Conservation (phyloP, 148 eudicot species). For the Rhododendron ovatum region DNA sequence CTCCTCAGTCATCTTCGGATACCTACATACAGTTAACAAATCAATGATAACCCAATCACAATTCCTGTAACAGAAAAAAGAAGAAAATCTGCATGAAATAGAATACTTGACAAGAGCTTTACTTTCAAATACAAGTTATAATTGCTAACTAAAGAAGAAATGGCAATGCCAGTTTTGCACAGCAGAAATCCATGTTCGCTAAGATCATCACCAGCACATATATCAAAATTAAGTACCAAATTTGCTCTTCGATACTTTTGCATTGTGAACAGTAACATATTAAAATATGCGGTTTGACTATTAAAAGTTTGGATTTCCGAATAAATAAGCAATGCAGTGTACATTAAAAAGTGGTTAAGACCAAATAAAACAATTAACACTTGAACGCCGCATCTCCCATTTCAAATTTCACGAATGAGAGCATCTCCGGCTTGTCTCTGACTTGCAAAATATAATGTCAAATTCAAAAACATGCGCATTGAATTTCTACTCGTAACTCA, state of each 20-base stretch:
- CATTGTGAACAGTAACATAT: background rate
- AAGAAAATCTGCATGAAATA: background rate
- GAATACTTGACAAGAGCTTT: background rate
- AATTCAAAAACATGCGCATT: background rate
- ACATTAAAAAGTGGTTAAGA: background rate
- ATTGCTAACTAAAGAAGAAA: background rate
- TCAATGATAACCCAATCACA: background rate
- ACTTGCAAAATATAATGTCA: background rate
- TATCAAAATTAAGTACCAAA: background rate
- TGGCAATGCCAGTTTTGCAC: background rate
- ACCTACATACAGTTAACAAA: constrained; percentile 26
- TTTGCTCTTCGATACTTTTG: background rate
- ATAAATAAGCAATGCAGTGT: background rate
- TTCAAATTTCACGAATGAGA: background rate
- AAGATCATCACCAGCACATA: background rate
- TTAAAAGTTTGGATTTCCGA: background rate
- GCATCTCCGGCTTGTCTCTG: background rate
- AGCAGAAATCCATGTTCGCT: background rate
- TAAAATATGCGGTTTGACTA: background rate
- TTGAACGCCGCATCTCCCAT: background rate
- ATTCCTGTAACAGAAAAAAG: background rate
- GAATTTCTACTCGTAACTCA: background rate
- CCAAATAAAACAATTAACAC: background rate
- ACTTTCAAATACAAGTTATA: background rate
- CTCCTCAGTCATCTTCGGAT: constrained; percentile 34